phyloP scores from a whole-genome alignment of 2,329 filamentous ascomycete species.

The Fusarium sp. region DNA sequence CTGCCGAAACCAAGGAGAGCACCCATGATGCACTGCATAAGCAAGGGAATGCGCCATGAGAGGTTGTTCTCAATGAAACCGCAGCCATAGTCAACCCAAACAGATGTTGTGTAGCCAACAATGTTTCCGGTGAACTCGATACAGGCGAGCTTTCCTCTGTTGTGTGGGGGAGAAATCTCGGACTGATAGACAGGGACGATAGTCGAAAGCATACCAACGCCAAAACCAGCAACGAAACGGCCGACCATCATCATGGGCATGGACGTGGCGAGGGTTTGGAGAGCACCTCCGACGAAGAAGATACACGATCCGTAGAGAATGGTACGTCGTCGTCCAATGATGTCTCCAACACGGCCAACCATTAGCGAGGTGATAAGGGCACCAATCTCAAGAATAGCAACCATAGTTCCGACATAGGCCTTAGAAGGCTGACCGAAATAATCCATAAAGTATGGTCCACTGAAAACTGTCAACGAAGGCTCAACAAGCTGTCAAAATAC shows the following conservation, averaged over 20 bases:
- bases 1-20: slow-evolving; percentile 83
- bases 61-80: slow-evolving; percentile 84
- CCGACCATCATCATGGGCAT: slow-evolving; percentile 91
- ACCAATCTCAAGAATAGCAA: slow-evolving; percentile 93
- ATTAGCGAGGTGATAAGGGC: slow-evolving; percentile 88
- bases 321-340: slow-evolving; percentile 86
- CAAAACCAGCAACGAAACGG: slow-evolving; percentile 82
- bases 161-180: slow-evolving; percentile 95
- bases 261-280: slow-evolving; percentile 81
- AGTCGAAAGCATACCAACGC: slow-evolving; percentile 86
- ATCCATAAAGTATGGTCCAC: slow-evolving; percentile 84
- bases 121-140: slow-evolving; percentile 99
- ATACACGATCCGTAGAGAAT: slow-evolving; percentile 93
- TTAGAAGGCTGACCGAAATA: slow-evolving; percentile 90
- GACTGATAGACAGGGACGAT: slow-evolving; percentile 95
- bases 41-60: slow-evolving; percentile 88
- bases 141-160: slow-evolving; percentile 92
- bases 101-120: slow-evolving; percentile 91
- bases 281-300: slow-evolving; percentile 82
- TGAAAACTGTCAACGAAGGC: slow-evolving; percentile 52
- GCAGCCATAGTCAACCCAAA: slow-evolving; percentile 99
- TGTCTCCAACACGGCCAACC: slow-evolving; percentile 88
- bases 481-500: neutral
- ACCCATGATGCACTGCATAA: slow-evolving; percentile 96
- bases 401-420: slow-evolving; percentile 94